Conservation (phyloP, 2,329 filamentous ascomycete species). For the Phyllachora maydis region DNA sequence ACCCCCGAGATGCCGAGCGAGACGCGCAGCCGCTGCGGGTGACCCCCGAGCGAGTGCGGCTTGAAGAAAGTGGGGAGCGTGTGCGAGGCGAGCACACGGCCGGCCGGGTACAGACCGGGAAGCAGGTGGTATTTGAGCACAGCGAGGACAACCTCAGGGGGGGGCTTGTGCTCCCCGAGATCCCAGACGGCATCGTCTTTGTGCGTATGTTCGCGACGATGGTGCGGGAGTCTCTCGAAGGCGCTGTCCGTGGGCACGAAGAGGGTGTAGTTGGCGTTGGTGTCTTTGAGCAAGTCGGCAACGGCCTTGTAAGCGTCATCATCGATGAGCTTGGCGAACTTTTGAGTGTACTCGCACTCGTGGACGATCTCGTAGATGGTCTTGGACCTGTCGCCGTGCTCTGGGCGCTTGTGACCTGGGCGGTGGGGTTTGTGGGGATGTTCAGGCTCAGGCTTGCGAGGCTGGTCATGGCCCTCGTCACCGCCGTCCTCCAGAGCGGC, state of each 20-base stretch:
- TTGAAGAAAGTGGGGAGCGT: conserved; percentile 54
- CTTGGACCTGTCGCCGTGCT: too few species aligned
- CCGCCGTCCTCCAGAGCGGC: too few species aligned
- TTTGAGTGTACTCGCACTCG: conserved; percentile 55
- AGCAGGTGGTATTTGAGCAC: conserved; percentile 62
- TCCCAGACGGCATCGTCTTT: conserved; percentile 2
- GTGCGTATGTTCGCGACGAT: conserved; percentile 9
- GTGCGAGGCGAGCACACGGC: conserved; percentile 43
- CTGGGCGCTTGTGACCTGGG: too few species aligned
- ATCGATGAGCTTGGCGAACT: conserved; percentile 55
- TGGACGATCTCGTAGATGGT: conserved; percentile 68
- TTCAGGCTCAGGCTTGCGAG: neutral
- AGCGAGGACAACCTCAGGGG: conserved; percentile 48
- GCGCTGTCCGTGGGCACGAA: conserved; percentile 65
- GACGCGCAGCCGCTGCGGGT: conserved; percentile 53
- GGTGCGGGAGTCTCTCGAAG: conserved; percentile 37
- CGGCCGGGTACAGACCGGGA: conserved; percentile 42
- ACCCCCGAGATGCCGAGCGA: conserved; percentile 42
- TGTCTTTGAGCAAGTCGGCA: conserved; percentile 47
- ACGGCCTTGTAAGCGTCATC: conserved; percentile 54
- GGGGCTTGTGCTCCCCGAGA: conserved; percentile 29
- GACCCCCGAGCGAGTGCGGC: conserved; percentile 35
- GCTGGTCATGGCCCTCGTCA: neutral
- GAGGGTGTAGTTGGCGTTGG: conserved; percentile 51
- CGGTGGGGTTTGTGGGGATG: too few species aligned